These are phyloP conservation scores for Naematelia aurantialba DNA, from an alignment of 768 basidiomycete species.

Conservation along the genomic window DNA sequence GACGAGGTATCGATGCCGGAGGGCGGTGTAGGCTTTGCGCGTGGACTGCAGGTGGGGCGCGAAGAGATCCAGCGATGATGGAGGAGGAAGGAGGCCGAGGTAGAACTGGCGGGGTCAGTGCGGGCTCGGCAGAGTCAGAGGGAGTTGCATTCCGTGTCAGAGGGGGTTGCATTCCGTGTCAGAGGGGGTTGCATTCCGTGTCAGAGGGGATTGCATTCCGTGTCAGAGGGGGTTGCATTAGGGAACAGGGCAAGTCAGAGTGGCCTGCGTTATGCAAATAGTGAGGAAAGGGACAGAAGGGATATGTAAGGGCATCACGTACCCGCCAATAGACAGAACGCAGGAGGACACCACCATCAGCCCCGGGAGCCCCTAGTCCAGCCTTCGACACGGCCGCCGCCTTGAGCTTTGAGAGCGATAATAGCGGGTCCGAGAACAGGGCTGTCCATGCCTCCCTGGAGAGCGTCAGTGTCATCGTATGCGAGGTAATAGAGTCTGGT, in stretches of 20 bases:
- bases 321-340: constrained; percentile 48
- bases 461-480: background rate
- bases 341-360: constrained; percentile 35
- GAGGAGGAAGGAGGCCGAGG: constrained; percentile 36
- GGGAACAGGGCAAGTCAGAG: too few species aligned
- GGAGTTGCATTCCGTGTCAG: background rate
- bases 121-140: background rate
- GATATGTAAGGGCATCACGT: constrained; percentile 7
- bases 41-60: constrained; percentile 12
- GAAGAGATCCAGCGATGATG: constrained; percentile 36
- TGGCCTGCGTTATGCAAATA: background rate
- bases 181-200: too few species aligned
- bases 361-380: constrained; percentile 26
- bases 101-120: constrained; percentile 26
- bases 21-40: constrained; percentile 26
- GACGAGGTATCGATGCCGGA: constrained; percentile 39
- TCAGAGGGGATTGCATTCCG: too few species aligned
- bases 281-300: too few species aligned
- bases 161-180: too few species aligned
- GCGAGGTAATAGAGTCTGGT: background rate
- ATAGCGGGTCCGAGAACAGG: constrained; percentile 35
- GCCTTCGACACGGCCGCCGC: constrained; percentile 21
- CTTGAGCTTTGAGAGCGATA: constrained; percentile 27
- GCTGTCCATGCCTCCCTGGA: constrained; percentile 26
- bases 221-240: too few species aligned